These are phyloP conservation scores for Rhododendron williamsianum DNA, from an alignment of 148 eudicot species.

Conservation along the genomic window DNA sequence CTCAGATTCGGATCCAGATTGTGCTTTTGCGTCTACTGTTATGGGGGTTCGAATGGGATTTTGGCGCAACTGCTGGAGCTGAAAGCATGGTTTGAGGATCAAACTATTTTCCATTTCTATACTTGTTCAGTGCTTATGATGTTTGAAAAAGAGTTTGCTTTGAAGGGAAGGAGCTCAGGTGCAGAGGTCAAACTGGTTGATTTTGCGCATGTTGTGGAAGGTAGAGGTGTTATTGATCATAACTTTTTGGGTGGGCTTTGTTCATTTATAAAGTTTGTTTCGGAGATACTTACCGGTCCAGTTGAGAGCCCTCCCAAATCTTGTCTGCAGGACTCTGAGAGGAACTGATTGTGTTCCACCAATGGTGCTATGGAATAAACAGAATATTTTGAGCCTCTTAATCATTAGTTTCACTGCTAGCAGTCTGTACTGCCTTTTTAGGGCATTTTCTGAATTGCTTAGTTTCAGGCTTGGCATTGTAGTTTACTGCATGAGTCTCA, in stretches of 20 bases:
- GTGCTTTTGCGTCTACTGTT: slow-evolving; percentile 51
- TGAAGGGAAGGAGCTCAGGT: slow-evolving; percentile 26
- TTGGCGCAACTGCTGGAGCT: slow-evolving; percentile 69
- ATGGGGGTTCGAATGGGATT: slow-evolving; percentile 69
- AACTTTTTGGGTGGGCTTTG: slow-evolving; percentile 94
- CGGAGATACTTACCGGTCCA: slow-evolving; percentile 33
- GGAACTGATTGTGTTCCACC: not conserved
- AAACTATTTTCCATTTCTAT: slow-evolving; percentile 68
- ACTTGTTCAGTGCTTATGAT: slow-evolving; percentile 63
- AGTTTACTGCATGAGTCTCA: not conserved
- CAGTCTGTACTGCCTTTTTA: not conserved
- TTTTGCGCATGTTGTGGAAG: slow-evolving; percentile 84
- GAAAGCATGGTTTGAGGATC: slow-evolving; percentile 93
- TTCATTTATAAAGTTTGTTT: slow-evolving; percentile 78
- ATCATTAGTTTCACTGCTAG: not conserved
- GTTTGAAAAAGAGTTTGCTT: slow-evolving; percentile 45
- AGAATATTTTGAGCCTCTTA: not conserved
- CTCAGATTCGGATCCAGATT: slow-evolving; percentile 20
- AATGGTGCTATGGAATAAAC: not conserved
- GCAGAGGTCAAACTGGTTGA: slow-evolving; percentile 78
- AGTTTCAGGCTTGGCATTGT: not conserved
- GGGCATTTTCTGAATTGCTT: not conserved
- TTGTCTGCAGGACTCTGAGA: slow-evolving; percentile 13
- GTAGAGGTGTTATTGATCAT: slow-evolving; percentile 74
- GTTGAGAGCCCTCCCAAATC: slow-evolving; percentile 32